Conservation (phyloP, 2,329 filamentous ascomycete genomes). For the Ambrosiella cleistominuta region DNA sequence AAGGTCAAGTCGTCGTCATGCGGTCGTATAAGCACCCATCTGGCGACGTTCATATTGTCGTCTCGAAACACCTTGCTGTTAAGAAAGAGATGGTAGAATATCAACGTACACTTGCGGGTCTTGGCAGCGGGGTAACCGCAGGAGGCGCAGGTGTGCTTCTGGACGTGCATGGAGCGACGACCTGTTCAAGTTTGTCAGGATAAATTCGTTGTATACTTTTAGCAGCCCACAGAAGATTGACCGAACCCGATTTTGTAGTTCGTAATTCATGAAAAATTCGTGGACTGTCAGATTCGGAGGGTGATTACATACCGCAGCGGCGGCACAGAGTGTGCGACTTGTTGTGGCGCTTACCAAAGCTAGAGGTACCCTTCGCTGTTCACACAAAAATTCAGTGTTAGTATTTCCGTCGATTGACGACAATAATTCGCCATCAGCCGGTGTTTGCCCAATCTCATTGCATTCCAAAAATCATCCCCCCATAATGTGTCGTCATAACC, state of each 20-base stretch:
- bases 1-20: too few species aligned
- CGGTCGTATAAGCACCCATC: background rate
- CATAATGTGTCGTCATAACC: background rate
- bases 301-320: constrained; percentile 70
- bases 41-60: background rate
- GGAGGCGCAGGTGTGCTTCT: constrained; percentile 92
- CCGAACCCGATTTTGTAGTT: background rate
- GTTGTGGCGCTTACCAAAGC: constrained; percentile 61
- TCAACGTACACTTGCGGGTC: constrained; percentile 88
- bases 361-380: constrained; percentile 40
- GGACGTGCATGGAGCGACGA: constrained; percentile 94
- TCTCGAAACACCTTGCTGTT: background rate
- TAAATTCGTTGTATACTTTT: background rate
- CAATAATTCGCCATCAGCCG: background rate
- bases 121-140: constrained; percentile 97
- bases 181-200: constrained; percentile 31
- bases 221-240: too few species aligned
- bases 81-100: background rate
- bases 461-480: background rate
- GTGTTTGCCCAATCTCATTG: constrained; percentile 13
- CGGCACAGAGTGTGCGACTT: constrained; percentile 97
- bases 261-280: background rate
- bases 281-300: background rate
- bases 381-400: background rate
- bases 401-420: constrained; percentile 15